These are phyloP conservation scores for Aspergillus leporis DNA, from an alignment of 495 filamentous ascomycete species.

Conservation along the genomic window DNA sequence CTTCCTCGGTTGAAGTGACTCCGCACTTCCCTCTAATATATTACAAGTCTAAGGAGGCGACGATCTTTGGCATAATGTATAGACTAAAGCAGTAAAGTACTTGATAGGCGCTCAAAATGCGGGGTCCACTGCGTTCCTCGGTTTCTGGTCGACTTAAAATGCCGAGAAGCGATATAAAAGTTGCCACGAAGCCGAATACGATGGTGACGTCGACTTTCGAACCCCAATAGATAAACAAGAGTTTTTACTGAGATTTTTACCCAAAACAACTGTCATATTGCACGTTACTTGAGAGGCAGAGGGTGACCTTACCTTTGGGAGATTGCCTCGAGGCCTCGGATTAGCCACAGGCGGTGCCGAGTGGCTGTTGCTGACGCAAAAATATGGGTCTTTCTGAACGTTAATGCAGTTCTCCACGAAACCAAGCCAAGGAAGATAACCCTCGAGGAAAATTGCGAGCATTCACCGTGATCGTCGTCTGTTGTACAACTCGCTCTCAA, in stretches of 20 bases:
- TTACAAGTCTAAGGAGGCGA: neutral
- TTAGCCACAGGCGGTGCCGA: neutral
- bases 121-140: neutral
- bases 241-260: neutral
- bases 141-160: neutral
- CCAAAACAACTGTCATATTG: neutral
- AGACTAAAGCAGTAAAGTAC: neutral
- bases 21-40: neutral
- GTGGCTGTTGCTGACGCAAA: neutral
- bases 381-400: neutral
- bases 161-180: neutral
- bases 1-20: slow-evolving; percentile 1
- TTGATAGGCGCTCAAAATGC: neutral
- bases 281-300: neutral
- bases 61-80: neutral
- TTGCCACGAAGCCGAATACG: too few relatives aligned
- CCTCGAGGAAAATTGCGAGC: neutral
- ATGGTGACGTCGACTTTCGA: neutral
- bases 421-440: neutral
- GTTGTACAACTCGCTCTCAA: neutral
- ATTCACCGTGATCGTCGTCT: neutral
- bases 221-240: neutral
- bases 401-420: neutral
- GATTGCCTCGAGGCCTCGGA: neutral
- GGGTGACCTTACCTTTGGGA: neutral